These are phyloP conservation scores for Aspergillus awamori DNA, from an alignment of 2,329 filamentous ascomycete species.

Conservation along the genomic window DNA sequence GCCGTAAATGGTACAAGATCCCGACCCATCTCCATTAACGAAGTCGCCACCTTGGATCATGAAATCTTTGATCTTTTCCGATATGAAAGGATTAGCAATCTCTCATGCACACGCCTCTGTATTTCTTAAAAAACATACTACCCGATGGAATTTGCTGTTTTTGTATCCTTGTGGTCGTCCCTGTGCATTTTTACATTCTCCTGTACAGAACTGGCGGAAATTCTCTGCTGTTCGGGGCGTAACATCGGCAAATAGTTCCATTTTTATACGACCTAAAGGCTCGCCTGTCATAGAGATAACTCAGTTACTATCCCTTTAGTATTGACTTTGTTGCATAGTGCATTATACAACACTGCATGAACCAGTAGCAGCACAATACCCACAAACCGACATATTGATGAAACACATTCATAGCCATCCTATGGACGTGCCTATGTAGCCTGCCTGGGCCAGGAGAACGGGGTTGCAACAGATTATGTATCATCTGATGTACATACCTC, in stretches of 20 bases:
- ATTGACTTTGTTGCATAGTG: too few species aligned
- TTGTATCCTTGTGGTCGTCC: conserved; percentile 91
- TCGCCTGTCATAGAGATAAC: conserved; percentile 63
- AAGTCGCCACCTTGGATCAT: conserved; percentile 99
- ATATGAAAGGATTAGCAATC: neutral
- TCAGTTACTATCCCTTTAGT: neutral
- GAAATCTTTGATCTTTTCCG: conserved; percentile 79
- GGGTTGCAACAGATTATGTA: neutral
- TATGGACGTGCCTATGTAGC: neutral
- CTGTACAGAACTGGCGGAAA: conserved; percentile 95
- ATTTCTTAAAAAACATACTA: conserved; percentile 60
- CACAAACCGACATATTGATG: neutral
- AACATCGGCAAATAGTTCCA: conserved; percentile 84
- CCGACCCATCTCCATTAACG: conserved; percentile 87
- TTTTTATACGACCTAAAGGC: conserved; percentile 81
- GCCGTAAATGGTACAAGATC: conserved; percentile 85
- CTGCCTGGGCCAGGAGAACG: neutral
- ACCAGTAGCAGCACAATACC: neutral
- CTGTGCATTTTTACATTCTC: conserved; percentile 77
- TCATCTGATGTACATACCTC: conserved; percentile 39
- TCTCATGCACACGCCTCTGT: neutral
- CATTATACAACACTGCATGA: neutral
- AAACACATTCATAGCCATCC: neutral
- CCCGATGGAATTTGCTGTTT: conserved; percentile 88
- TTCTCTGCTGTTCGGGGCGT: conserved; percentile 92